Percentiles rank a stretch among this genome's conserved stretches.
Conservation (phyloP, 2,329 filamentous ascomycete species). For the Colletotrichum tamarilloi region DNA sequence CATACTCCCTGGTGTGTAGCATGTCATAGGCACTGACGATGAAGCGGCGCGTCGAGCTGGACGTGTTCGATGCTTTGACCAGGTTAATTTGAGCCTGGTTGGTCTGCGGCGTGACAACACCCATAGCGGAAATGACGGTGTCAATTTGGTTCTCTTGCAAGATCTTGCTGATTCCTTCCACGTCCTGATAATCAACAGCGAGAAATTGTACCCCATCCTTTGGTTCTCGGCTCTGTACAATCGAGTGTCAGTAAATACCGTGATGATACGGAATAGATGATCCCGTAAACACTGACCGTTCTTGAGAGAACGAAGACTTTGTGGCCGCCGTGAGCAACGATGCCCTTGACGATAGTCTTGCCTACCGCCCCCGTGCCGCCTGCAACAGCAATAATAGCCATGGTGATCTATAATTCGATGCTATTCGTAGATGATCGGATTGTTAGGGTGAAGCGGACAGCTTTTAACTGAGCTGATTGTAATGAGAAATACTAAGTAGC, state of each 20-base stretch:
- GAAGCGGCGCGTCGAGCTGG: slow-evolving; percentile 50
- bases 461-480: not conserved
- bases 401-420: not conserved
- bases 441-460: no score
- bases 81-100: slow-evolving; percentile 51
- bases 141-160: slow-evolving; percentile 52
- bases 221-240: not conserved
- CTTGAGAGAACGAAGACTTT: slow-evolving; percentile 54
- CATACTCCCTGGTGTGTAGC: slow-evolving; percentile 39
- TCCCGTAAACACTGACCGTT: slow-evolving; percentile 40
- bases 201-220: slow-evolving; percentile 31
- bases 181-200: slow-evolving; percentile 42
- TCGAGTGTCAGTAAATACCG: not conserved
- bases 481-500: not conserved
- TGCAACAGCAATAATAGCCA: slow-evolving; percentile 53
- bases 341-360: slow-evolving; percentile 57
- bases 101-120: slow-evolving; percentile 41
- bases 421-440: no score
- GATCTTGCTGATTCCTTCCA: slow-evolving; percentile 35
- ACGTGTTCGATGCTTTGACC: slow-evolving; percentile 55
- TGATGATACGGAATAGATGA: not conserved
- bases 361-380: slow-evolving; percentile 59
- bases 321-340: slow-evolving; percentile 47
- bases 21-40: slow-evolving; percentile 55
- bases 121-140: slow-evolving; percentile 53